phyloP scores from a whole-genome alignment of 208 protist species.

The Acanthamoeba healyi region DNA sequence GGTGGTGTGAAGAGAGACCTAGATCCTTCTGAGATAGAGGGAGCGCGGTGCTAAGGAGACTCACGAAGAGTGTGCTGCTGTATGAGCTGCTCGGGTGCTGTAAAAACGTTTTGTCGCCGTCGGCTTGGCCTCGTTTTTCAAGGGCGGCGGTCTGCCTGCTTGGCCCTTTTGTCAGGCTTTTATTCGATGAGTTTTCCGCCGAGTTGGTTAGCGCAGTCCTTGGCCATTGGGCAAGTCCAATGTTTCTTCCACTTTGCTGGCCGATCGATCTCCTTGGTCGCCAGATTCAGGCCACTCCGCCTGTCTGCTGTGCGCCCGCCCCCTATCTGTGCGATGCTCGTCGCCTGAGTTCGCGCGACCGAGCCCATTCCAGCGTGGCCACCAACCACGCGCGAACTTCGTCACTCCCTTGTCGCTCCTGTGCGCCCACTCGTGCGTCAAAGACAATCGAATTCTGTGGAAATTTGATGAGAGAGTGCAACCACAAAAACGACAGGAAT shows the following conservation, averaged over 20 bases:
- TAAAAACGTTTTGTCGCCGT: neutral
- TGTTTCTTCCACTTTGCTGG: conserved; percentile 12
- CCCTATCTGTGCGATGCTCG: neutral
- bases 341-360: neutral
- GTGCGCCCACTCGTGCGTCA: neutral
- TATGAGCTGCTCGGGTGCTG: too few species aligned
- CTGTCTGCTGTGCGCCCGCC: neutral
- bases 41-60: too few species aligned
- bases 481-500: too few species aligned
- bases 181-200: neutral
- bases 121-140: neutral
- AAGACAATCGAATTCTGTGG: neutral
- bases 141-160: neutral
- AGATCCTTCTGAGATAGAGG: too few species aligned
- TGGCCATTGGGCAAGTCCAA: neutral
- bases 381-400: neutral
- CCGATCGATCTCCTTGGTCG: neutral
- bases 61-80: too few species aligned
- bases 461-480: neutral
- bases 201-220: neutral
- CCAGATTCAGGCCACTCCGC: neutral
- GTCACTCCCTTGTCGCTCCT: too few species aligned
- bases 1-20: too few species aligned
- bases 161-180: neutral
- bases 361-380: neutral